phyloP scores from a whole-genome alignment of 192 early-diverging fungal genomes.

The Physocladia obscura region DNA sequence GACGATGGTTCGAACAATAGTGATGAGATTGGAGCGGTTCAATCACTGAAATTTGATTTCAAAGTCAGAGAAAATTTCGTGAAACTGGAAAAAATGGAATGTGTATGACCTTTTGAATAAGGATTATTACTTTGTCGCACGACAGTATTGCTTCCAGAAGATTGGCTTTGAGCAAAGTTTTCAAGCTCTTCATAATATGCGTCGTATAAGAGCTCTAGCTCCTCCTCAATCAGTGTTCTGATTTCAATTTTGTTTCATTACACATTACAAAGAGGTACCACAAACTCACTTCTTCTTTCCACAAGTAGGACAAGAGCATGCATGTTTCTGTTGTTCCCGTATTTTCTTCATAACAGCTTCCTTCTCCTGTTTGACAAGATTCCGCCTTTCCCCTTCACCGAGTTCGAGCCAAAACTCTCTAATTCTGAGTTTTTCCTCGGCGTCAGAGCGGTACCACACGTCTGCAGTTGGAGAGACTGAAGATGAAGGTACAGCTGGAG shows the following conservation, averaged over 20 bases:
- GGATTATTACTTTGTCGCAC: constrained; percentile 21
- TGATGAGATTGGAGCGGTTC: constrained; percentile 47
- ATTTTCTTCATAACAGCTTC: constrained; percentile 85
- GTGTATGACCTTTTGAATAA: constrained; percentile 23
- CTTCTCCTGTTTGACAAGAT: constrained; percentile 81
- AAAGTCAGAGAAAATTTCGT: not conserved
- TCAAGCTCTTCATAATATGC: constrained; percentile 88
- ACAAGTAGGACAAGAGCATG: constrained; percentile 81
- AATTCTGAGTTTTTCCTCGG: constrained; percentile 75
- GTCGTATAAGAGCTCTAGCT: constrained; percentile 82
- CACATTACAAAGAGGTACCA: not conserved
- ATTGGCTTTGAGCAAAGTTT: constrained; percentile 77
- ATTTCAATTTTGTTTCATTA: not conserved
- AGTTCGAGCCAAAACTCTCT: constrained; percentile 83
- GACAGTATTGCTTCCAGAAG: not conserved
- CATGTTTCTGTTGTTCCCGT: constrained; percentile 85
- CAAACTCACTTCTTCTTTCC: constrained; percentile 69
- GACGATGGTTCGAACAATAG: constrained; percentile 32
- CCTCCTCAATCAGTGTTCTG: constrained; percentile 77
- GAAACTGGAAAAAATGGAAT: not conserved
- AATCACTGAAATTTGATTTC: constrained; percentile 9
- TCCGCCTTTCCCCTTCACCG: constrained; percentile 74
- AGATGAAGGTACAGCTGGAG: not conserved
- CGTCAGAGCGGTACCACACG: constrained; percentile 70
- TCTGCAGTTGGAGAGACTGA: constrained; percentile 6